Evolutionary conservation across 2,329 filamentous ascomycete genomes (phyloP), one percentile per base, ranked within the genome.

Genomic region (Clathrospora elynae): DNA sequence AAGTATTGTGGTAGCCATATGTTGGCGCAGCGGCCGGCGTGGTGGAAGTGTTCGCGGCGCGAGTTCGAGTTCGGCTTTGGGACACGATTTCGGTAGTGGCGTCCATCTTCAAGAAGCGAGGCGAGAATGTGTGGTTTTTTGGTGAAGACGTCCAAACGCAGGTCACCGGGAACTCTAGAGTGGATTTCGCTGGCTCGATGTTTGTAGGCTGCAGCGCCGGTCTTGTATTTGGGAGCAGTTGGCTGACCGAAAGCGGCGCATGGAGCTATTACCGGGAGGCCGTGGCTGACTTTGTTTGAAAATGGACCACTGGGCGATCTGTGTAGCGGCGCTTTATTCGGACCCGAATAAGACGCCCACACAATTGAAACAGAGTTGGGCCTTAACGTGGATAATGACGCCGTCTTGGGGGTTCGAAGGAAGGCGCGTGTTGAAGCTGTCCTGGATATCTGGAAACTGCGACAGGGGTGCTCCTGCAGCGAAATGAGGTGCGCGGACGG

Each of bases 1-100:
- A 72, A 33, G 68, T 71, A 54, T 73, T 71, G 62, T 72, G 68
- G 57, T 73, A 73, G 37, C 70, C 70, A 45, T 71, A 71, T 23
- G 60, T 68, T 12, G 62, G 65, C 20, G 57, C 50, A 18, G 49
- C 43, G 4, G 54, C 40, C 6, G 55, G 49, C 31, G 55, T 41
- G 31, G 22, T 49, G 4, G 56, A 32, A 8, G 49, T 23, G 42
- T 55, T 56, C 29, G 45, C 51, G 30, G 59, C 40, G 32, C 61
- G 56, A 29, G 43, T 37, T 11, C 52, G 49, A 25, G 39, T 30
- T 9, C 54, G 51, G 35, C 41, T 40, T 13, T 39, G 46, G 13
- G 50, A 22, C 39, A 38, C 35, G 33, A 37, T 42, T 28, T 42
- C 41, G 25, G 29, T 42, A 19, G 29, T 33, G 22, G 39, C 12